Percentiles rank a stretch among this genome's conserved stretches.
Conservation (phyloP, 2,329 filamentous ascomycete genomes). For the Zymoseptoria passerinii region DNA sequence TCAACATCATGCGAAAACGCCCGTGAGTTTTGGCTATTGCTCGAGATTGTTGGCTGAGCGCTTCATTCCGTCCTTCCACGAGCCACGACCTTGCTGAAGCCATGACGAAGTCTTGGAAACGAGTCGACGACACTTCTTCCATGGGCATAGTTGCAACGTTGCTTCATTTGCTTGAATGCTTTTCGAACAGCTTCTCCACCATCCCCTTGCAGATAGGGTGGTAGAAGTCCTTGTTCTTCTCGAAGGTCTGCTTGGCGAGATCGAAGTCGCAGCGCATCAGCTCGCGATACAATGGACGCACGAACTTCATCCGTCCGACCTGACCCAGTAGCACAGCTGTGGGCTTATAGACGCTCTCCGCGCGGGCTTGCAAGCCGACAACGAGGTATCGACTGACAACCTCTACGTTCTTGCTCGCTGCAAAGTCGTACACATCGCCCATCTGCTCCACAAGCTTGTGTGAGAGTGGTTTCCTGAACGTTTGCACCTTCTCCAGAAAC, state of each 20-base stretch:
- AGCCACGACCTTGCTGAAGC: no score
- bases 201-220: conserved; percentile 84
- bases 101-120: no score
- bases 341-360: conserved; percentile 59
- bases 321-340: conserved; percentile 66
- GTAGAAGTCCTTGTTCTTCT: conserved; percentile 84
- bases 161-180: conserved; percentile 4
- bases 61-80: no score
- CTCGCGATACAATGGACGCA: conserved; percentile 71
- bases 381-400: conserved; percentile 72
- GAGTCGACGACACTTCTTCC: no score
- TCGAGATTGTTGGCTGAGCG: no score
- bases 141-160: not conserved
- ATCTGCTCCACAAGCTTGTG: conserved; percentile 60
- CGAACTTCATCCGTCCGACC: conserved; percentile 96
- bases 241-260: conserved; percentile 73
- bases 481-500: conserved; percentile 73
- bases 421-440: conserved; percentile 65
- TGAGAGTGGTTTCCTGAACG: conserved; percentile 56
- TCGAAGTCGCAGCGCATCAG: conserved; percentile 66
- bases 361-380: conserved; percentile 67
- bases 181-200: conserved; percentile 59
- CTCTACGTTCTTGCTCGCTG: conserved; percentile 75
- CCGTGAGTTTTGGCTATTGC: no score
- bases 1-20: no score